These are phyloP conservation scores for Dactylellina sp. DNA, from an alignment of 2,329 filamentous ascomycete genomes.

Conservation along the genomic window DNA sequence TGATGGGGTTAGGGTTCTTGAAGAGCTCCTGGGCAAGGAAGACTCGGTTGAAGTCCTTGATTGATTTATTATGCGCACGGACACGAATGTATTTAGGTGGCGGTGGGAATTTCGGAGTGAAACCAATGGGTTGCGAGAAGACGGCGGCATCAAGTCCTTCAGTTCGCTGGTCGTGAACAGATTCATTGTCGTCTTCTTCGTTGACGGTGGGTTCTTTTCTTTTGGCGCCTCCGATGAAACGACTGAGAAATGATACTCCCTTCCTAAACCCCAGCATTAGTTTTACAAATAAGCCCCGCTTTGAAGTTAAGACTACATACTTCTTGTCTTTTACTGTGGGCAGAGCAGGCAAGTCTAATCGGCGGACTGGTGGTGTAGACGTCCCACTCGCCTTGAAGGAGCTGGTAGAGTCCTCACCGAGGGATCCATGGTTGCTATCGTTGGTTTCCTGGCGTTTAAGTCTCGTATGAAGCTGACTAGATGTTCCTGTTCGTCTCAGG, in stretches of 20 bases:
- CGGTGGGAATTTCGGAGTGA: slow-evolving; percentile 86
- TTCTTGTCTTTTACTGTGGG: slow-evolving; percentile 45
- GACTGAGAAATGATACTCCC: slow-evolving; percentile 88
- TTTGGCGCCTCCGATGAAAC: slow-evolving; percentile 79
- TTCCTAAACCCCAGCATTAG: slow-evolving; percentile 70
- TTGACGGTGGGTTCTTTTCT: slow-evolving; percentile 71
- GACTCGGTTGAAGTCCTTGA: slow-evolving; percentile 82
- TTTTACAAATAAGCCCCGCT: slow-evolving; percentile 1
- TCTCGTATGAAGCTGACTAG: slow-evolving; percentile 29
- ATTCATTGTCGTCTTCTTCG: slow-evolving; percentile 72
- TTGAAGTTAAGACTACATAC: slow-evolving; percentile 18
- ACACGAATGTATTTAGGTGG: slow-evolving; percentile 90
- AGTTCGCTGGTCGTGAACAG: slow-evolving; percentile 74
- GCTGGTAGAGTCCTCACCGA: slow-evolving; percentile 42
- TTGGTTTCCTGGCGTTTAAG: slow-evolving; percentile 50
- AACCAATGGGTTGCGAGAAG: slow-evolving; percentile 83
- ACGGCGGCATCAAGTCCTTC: slow-evolving; percentile 86
- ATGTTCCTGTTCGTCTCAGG: slow-evolving; percentile 39
- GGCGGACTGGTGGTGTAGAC: slow-evolving; percentile 43
- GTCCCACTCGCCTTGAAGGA: slow-evolving; percentile 40
- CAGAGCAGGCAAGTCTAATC: slow-evolving; percentile 28
- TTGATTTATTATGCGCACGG: slow-evolving; percentile 81
- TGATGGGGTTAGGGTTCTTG: slow-evolving; percentile 64
- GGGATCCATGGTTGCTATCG: slow-evolving; percentile 49
- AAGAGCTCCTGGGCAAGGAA: slow-evolving; percentile 93